These are phyloP conservation scores for Vanrija pseudolonga DNA, from an alignment of 1,284 basidiomycete genomes.

Conservation along the genomic window DNA sequence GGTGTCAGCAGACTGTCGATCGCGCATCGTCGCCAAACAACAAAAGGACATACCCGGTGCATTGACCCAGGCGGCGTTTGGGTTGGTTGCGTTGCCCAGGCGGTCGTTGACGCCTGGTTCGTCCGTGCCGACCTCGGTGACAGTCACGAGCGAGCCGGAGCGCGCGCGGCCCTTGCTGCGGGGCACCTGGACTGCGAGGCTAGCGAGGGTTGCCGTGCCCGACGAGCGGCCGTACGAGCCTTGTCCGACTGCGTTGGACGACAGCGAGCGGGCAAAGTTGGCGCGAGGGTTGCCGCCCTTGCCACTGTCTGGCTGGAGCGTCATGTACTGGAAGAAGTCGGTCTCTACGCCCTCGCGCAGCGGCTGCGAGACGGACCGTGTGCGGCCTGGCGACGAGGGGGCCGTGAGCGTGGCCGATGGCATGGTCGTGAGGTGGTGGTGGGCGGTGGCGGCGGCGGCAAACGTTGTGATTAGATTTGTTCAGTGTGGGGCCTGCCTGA, in stretches of 20 bases:
- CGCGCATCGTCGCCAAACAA: background rate
- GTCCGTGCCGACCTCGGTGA: slow-evolving; percentile 77
- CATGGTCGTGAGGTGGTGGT: slow-evolving; percentile 10
- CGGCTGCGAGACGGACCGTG: slow-evolving; percentile 45
- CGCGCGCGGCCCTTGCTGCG: slow-evolving; percentile 14
- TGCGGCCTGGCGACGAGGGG: slow-evolving; percentile 28
- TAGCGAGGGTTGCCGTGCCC: slow-evolving; percentile 3
- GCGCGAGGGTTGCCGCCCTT: slow-evolving; percentile 6
- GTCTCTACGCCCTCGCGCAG: slow-evolving; percentile 37
- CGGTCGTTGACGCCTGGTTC: slow-evolving; percentile 68
- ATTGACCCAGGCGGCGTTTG: slow-evolving; percentile 98
- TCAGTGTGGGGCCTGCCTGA: no score
- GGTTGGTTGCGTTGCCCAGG: slow-evolving; percentile 76
- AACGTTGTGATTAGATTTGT: no score
- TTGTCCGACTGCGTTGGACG: background rate
- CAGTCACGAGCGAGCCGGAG: slow-evolving; percentile 62
- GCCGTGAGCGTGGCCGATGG: slow-evolving; percentile 30
- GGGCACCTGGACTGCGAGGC: background rate
- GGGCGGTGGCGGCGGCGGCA: background rate
- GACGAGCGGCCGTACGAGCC: slow-evolving; percentile 6
- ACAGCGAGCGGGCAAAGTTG: slow-evolving; percentile 7
- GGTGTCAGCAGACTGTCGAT: background rate
- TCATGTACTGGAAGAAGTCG: slow-evolving; percentile 20
- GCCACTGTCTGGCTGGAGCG: background rate
- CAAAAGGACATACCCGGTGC: slow-evolving; percentile 69